Base-by-base conservation (phyloP, 371 early-diverging fungal species). In the Mortierella sp. region DNA sequence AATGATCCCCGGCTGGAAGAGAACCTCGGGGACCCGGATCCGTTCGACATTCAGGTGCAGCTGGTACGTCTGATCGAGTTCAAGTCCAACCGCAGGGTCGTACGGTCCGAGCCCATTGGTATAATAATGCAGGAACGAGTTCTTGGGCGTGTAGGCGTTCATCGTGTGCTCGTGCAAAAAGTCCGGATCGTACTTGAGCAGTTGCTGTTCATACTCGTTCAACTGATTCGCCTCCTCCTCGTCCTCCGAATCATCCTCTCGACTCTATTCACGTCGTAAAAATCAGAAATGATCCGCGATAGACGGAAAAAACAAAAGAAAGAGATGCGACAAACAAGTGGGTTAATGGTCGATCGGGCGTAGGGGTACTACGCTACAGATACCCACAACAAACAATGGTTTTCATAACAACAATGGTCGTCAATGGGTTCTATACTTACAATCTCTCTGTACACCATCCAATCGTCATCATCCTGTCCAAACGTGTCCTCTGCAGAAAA, bases 381-480 rank as follows among this genome's bases (percentile, higher is more conserved):
- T 68, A 47, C 45, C 9, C 37, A 50, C 24, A 39, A 26, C 26
- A 19, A 43, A 22, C 7, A 24, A 47, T 39, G 37, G 45, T 10
- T 37, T 19, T 9, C n/a, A 7, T 26, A 53, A 29, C 11, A 64
- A 41, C 16, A 31, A 79, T n/a, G n/a, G n/a, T n/a, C n/a, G n/a
- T n/a, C n/a, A n/a, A n/a, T n/a, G n/a, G n/a, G n/a, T n/a, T n/a
- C n/a, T n/a, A n/a, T n/a, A n/a, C 90, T 87, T 90, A 92, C 93
- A 69, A 97, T 96, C 79, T 96, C 94, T 40, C 95, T 89, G 74
- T 97, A 97, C 61, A 97, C 92, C 77, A 91, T 91, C 97, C 97
- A 97, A 76, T 97, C 97, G 10, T 92, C 94, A 79, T 97, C 97
- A 78, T 96, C 94, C n/a, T 93, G 93, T 31, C 97, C 97, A 89